Conservation (phyloP, 257 asterid species). For the Nicotiana tabacum region DNA sequence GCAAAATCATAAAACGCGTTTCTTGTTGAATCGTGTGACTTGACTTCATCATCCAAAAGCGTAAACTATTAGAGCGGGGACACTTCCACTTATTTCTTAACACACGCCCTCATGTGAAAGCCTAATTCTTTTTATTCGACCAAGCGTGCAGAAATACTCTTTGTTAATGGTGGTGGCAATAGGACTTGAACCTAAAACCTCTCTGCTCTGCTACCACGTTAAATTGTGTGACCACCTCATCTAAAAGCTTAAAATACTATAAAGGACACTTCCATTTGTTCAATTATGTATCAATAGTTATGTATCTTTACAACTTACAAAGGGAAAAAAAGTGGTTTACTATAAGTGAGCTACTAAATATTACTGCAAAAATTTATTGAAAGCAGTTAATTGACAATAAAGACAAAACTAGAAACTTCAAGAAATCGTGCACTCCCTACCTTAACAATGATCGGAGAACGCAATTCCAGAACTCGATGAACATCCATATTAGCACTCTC, state of each 20-base stretch:
- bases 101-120: not conserved
- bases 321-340: not conserved
- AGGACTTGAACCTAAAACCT: not conserved
- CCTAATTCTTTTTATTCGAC: not conserved
- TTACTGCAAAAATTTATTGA: not conserved
- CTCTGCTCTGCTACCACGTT: not conserved
- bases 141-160: not conserved
- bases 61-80: not conserved
- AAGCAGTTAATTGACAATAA: not conserved
- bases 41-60: not conserved
- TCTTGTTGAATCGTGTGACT: not conserved
- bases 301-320: not conserved
- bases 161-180: not conserved
- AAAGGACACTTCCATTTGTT: not conserved
- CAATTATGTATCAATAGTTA: not conserved
- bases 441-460: conserved; percentile 92
- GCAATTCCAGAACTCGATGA: conserved; percentile 86
- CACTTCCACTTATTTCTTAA: not conserved
- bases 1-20: not conserved
- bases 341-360: conserved; percentile 1
- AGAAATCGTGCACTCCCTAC: conserved; percentile 30
- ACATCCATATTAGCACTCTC: conserved; percentile 76
- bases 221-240: not conserved
- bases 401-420: not conserved
- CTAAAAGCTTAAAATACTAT: not conserved